Evolutionary conservation across 805 yeast species (phyloP).

Genomic region (Kregervanrija fluxuum): DNA sequence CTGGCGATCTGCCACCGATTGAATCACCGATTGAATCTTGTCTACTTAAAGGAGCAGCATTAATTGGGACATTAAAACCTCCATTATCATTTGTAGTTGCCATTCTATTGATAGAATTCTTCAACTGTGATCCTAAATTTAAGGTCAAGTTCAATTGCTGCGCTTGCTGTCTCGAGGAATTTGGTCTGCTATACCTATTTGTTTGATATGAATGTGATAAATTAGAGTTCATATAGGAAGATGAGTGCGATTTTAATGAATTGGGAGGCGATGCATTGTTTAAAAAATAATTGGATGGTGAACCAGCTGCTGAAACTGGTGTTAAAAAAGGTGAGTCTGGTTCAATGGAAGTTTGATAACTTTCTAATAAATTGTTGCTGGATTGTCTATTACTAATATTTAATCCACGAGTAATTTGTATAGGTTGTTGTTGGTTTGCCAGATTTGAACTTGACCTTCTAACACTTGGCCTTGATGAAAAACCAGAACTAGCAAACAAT

Average conservation of each 20-base stretch:
- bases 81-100: slow-evolving; percentile 2
- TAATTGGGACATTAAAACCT: background rate
- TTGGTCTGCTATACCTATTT: slow-evolving; percentile 11
- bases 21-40: slow-evolving; percentile 20
- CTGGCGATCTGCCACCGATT: slow-evolving; percentile 28
- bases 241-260: slow-evolving; percentile 24
- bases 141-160: background rate
- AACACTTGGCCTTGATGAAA: slow-evolving; percentile 1
- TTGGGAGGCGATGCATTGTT: slow-evolving; percentile 47
- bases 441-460: slow-evolving; percentile 6
- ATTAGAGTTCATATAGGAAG: slow-evolving; percentile 14
- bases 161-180: slow-evolving; percentile 5
- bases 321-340: slow-evolving; percentile 49
- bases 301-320: slow-evolving; percentile 46
- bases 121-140: background rate
- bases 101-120: background rate
- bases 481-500: background rate
- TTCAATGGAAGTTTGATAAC: slow-evolving; percentile 3
- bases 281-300: slow-evolving; percentile 49
- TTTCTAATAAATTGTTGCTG: too few relatives aligned
- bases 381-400: background rate
- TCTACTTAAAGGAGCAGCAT: slow-evolving; percentile 11
- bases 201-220: slow-evolving; percentile 5
- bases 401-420: slow-evolving; percentile 3
- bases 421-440: slow-evolving; percentile 4